Conservation (phyloP, 352 stramenopile species). For the Pythium sukuiense region DNA sequence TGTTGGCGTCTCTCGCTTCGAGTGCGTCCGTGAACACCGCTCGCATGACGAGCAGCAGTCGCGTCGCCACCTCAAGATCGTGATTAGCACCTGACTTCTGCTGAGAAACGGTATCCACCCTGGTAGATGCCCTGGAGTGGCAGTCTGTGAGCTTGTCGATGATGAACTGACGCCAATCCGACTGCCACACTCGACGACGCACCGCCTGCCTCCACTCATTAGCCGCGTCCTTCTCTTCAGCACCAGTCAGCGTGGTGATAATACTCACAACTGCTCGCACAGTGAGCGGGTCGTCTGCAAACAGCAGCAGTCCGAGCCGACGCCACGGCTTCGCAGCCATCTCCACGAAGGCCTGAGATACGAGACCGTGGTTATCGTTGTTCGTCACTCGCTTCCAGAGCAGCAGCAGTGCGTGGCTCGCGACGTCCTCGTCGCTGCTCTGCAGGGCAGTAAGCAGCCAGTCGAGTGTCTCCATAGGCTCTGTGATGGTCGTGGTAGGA, state of each 20-base stretch:
- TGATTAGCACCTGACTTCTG: neutral
- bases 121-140: neutral
- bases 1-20: neutral
- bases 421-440: slow-evolving; percentile 15
- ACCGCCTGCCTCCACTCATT: neutral
- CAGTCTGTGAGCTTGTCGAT: slow-evolving; percentile 29
- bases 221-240: neutral
- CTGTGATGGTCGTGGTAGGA: no score
- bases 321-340: slow-evolving; percentile 14
- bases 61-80: slow-evolving; percentile 5
- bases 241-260: neutral
- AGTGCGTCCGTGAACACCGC: slow-evolving; percentile 14
- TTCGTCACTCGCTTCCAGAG: slow-evolving; percentile 13
- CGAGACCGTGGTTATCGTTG: neutral
- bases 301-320: slow-evolving; percentile 26
- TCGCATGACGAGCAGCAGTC: slow-evolving; percentile 8
- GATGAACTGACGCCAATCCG: slow-evolving; percentile 26
- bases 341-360: neutral
- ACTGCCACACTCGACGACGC: slow-evolving; percentile 22
- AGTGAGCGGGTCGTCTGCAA: slow-evolving; percentile 11
- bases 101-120: neutral
- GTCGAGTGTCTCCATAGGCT: neutral
- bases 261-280: slow-evolving; percentile 22
- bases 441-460: slow-evolving; percentile 9
- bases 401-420: slow-evolving; percentile 18